These are phyloP conservation scores for Quercus glauca DNA, from an alignment of 306 rosid genomes.

Conservation along the genomic window DNA sequence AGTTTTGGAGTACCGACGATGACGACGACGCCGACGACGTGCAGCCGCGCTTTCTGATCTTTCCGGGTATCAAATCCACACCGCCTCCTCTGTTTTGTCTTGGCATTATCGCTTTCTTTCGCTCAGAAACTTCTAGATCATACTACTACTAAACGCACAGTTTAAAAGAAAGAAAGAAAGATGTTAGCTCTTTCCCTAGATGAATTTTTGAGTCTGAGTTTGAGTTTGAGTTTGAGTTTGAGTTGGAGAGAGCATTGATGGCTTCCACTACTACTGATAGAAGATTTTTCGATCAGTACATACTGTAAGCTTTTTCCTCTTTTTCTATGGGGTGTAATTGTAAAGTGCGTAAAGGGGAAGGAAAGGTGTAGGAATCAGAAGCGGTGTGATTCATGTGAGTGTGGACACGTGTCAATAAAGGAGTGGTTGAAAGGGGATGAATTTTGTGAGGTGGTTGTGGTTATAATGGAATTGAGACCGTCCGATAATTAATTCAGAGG, in stretches of 20 bases:
- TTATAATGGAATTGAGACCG: background rate
- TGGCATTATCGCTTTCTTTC: conserved; percentile 39
- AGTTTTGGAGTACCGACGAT: conserved; percentile 75
- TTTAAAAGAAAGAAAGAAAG: too few relatives aligned
- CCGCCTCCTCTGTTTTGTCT: conserved; percentile 46
- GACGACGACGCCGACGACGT: conserved; percentile 93
- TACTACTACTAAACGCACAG: too few relatives aligned
- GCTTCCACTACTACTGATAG: conserved; percentile 11
- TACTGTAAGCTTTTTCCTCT: conserved; percentile 6
- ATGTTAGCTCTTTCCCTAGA: too few relatives aligned
- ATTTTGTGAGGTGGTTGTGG: background rate
- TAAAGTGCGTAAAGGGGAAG: conserved; percentile 19
- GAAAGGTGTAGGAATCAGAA: background rate
- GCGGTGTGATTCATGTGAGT: background rate
- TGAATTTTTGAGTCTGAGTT: too few relatives aligned
- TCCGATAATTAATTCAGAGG: background rate
- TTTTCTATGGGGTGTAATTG: background rate
- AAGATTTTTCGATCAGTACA: conserved; percentile 36
- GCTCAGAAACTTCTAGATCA: background rate
- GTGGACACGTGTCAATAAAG: background rate
- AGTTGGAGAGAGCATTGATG: conserved; percentile 15
- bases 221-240: background rate
- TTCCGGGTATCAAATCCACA: conserved; percentile 74
- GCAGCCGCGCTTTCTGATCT: conserved; percentile 93
- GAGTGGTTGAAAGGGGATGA: background rate